Evolutionary conservation across 2,329 filamentous ascomycete species (phyloP).

Genomic region (Fusarium secorum): DNA sequence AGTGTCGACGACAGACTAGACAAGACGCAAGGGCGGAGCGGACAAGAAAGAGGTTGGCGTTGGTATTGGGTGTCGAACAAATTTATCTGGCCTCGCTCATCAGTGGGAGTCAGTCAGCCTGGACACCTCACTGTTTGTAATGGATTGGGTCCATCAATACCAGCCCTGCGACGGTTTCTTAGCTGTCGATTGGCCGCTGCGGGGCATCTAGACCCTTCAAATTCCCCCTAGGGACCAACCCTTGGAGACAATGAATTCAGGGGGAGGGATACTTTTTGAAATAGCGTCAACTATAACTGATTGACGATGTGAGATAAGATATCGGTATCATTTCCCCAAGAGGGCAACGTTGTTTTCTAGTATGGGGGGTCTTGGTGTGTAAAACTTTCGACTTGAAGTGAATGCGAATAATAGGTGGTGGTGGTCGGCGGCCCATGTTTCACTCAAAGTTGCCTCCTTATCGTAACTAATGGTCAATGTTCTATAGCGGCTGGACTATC

Average conservation of each 20-base stretch:
- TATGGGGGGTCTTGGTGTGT: not conserved
- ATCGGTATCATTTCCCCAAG: not conserved
- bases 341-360: not conserved
- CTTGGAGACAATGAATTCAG: conserved; percentile 18
- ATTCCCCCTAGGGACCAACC: conserved; percentile 5
- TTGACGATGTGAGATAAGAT: not conserved
- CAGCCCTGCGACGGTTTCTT: conserved; percentile 36
- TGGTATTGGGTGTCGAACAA: conserved; percentile 26
- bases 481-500: not conserved
- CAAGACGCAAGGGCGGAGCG: conserved; percentile 19
- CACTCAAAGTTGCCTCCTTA: not conserved
- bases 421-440: not conserved
- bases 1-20: not conserved
- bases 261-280: not conserved
- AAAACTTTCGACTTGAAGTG: not conserved
- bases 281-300: not conserved
- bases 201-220: conserved; percentile 34
- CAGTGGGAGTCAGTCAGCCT: not conserved
- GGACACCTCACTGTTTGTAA: conserved; percentile 7
- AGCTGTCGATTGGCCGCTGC: conserved; percentile 38
- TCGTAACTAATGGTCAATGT: not conserved
- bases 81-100: conserved; percentile 35
- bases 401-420: not conserved
- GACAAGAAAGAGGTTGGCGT: conserved; percentile 11
- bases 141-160: conserved; percentile 16